Base-by-base conservation (phyloP, 1,284 basidiomycete species). In the Meira miltonrushii region DNA sequence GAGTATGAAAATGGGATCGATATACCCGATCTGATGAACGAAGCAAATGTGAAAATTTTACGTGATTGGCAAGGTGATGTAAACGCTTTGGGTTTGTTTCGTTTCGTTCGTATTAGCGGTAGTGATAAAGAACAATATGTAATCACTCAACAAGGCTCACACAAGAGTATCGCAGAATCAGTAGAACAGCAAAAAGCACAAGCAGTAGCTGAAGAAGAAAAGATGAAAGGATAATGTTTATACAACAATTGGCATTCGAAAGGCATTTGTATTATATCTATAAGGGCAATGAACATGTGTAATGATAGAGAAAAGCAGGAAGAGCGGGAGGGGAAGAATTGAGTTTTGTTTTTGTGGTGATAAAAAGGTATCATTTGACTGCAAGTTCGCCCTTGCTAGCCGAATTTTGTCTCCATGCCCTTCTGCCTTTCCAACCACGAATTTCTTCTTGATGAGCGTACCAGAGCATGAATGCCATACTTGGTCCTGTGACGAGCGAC, bases 61-160 rank as follows among this genome's bases (percentile, higher is more conserved):
- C 59, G 75, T 6, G 64, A 71, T 15, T 78, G 75, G 75, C 57
- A 74, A 28, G 75, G 75, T 6, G 73, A 77, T 54, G 65, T 66
- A 10, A 74, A 77, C 55, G 68, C 67, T 15, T 49, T 76, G 15
- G 67, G 66, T 13, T 57, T 68, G 39, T 78, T 75, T 59, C 65
- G 71, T 17, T 71, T 77, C 61, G 65, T 75, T 12, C 64, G 74
- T 15, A 68, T 77, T 53, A 75, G 69, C 58, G 67, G 56, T 15
- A 60, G 61, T 4, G 61, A 72, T 38, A 53, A 33, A 38, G 7
- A 53, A 37, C 50, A 53, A 23, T 53, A 53, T 33, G 25, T 23
- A 3, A 39, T 41, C 13, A 53, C 28, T 8, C 50, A 41, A 17
- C 2, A 53, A 53, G 50, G 50, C 38, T 17, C 12, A 8, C 37